These are phyloP conservation scores for Solanum tacnaense DNA, from an alignment of 257 asterid species.

Conservation along the genomic window DNA sequence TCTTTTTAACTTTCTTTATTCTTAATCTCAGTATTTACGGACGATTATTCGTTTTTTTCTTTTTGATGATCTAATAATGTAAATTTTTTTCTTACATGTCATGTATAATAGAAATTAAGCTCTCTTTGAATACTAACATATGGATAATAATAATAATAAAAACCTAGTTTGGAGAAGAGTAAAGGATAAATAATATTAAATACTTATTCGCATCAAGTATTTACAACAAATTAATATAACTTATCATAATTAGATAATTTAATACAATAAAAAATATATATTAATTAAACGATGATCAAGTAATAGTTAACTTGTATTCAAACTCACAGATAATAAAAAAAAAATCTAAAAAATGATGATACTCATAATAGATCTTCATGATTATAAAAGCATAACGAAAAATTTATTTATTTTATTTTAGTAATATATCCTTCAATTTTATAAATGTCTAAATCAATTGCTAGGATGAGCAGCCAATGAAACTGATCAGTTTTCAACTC, in stretches of 20 bases:
- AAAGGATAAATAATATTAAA: not conserved
- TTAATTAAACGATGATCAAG: not conserved
- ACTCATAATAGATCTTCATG: not conserved
- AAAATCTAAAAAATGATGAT: not conserved
- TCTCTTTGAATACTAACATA: not conserved
- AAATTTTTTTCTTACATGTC: not conserved
- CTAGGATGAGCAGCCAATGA: not conserved
- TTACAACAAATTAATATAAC: not conserved
- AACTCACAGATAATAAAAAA: not conserved
- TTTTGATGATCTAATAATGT: not conserved
- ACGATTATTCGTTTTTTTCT: not conserved
- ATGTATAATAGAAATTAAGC: not conserved
- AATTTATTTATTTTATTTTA: not conserved
- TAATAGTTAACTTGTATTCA: not conserved
- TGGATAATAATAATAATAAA: not conserved
- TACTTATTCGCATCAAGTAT: not conserved
- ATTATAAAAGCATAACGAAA: not conserved
- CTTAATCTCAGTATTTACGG: not conserved
- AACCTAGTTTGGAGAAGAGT: not conserved
- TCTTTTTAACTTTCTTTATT: no score
- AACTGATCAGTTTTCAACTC: not conserved
- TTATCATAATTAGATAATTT: not conserved
- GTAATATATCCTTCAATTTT: not conserved
- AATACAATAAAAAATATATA: not conserved
- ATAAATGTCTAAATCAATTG: not conserved